Evolutionary conservation across 805 yeast species (phyloP).

Genomic region (Yarrowia keelungensis): DNA sequence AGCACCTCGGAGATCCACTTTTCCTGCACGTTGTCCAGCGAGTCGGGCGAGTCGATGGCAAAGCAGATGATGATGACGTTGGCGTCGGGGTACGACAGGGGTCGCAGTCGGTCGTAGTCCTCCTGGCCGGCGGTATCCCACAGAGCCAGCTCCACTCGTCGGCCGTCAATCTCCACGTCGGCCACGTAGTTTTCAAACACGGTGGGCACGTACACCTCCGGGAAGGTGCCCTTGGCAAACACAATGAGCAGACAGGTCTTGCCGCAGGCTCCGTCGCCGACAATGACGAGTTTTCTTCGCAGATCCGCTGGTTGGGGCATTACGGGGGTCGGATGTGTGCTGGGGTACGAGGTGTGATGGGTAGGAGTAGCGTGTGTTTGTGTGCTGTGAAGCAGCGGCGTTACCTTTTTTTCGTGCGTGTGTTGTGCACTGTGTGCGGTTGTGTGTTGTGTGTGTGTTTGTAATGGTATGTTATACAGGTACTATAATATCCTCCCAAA

Average conservation of each 20-base stretch:
- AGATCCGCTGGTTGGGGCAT: conserved; percentile 45
- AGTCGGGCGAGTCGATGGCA: conserved; percentile 89
- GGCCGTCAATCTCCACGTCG: conserved; percentile 90
- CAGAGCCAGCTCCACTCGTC: conserved; percentile 89
- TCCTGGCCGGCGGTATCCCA: conserved; percentile 99
- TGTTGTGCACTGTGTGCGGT: conserved; percentile 18
- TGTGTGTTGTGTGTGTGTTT: conserved; percentile 17
- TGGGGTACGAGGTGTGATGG: conserved; percentile 9
- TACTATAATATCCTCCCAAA: no score
- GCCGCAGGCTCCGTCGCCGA: conserved; percentile 98
- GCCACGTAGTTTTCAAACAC: conserved; percentile 98
- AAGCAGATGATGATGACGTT: conserved; percentile 91
- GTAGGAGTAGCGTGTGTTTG: conserved; percentile 8
- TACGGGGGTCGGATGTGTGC: conserved; percentile 3
- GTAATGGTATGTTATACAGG: no score
- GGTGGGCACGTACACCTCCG: conserved; percentile 93
- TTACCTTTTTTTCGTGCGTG: conserved; percentile 32
- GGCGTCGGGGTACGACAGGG: conserved; percentile 89
- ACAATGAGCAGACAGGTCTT: conserved; percentile 86
- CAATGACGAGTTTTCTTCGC: conserved; percentile 76
- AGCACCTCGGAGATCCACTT: conserved; percentile 94
- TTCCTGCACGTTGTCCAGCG: conserved; percentile 91
- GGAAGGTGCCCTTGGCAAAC: conserved; percentile 88
- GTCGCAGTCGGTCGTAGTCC: conserved; percentile 93
- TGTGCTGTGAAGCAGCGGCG: conserved; percentile 7